Percentiles rank a stretch among this genome's conserved stretches.
phyloP scores from a whole-genome alignment of 2,329 filamentous ascomycete species.

The Colletotrichum sp. region DNA sequence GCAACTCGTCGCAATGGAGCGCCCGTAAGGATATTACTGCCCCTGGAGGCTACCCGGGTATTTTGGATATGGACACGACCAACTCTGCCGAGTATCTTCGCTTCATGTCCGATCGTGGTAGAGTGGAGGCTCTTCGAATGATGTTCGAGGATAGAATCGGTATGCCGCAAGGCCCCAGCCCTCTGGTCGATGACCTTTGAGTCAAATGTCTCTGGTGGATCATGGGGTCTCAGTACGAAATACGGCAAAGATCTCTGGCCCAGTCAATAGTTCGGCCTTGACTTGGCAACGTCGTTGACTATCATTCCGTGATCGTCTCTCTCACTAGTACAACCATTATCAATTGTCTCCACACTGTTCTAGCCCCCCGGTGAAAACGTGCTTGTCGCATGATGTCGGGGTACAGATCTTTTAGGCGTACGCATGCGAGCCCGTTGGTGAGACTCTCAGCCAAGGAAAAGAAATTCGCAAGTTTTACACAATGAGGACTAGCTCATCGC shows the following conservation, averaged over 20 bases:
- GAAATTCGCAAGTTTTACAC: not conserved
- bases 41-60: constrained; percentile 31
- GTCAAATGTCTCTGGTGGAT: not conserved
- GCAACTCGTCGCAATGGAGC: constrained; percentile 32
- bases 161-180: constrained; percentile 43
- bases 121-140: constrained; percentile 44
- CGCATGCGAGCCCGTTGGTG: not conserved
- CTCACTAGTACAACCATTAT: not conserved
- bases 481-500: not conserved
- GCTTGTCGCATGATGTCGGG: not conserved
- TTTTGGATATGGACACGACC: constrained; percentile 34
- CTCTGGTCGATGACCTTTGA: constrained; percentile 31
- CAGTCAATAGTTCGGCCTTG: not conserved
- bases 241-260: not conserved
- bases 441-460: not conserved
- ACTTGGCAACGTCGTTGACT: not conserved
- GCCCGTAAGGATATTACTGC: constrained; percentile 37
- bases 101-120: constrained; percentile 45
- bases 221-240: not conserved
- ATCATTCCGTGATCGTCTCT: not conserved
- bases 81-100: constrained; percentile 39
- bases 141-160: constrained; percentile 48
- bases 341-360: not conserved
- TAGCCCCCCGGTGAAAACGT: not conserved
- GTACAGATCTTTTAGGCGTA: not conserved